These are phyloP conservation scores for Alternaria conjuncta DNA, from an alignment of 2,329 filamentous ascomycete species.

Conservation along the genomic window DNA sequence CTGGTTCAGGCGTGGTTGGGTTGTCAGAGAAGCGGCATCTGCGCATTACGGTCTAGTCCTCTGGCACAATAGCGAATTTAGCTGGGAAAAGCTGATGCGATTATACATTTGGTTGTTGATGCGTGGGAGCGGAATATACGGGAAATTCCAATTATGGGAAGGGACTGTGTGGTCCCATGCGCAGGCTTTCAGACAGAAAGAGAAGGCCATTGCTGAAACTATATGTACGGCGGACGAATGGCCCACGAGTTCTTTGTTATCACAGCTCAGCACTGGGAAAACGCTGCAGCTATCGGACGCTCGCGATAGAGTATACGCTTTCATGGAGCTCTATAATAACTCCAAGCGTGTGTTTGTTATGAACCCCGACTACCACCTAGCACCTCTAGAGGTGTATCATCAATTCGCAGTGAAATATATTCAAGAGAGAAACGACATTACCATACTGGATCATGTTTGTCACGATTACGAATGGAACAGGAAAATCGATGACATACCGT, in stretches of 20 bases:
- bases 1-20: slow-evolving; percentile 19
- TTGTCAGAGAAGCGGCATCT: slow-evolving; percentile 16
- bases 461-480: not conserved
- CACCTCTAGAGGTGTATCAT: not conserved
- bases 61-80: not conserved
- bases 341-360: not conserved
- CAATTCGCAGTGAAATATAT: not conserved
- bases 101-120: not conserved
- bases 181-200: not conserved
- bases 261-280: not conserved
- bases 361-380: not conserved
- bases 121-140: not conserved
- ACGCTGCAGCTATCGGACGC: not conserved
- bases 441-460: not conserved
- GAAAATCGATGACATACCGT: too few species aligned
- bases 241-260: not conserved
- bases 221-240: too few species aligned
- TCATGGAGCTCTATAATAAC: not conserved
- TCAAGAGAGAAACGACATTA: not conserved
- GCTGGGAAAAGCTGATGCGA: not conserved
- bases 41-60: not conserved
- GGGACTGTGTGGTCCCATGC: not conserved
- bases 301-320: not conserved
- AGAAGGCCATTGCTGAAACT: not conserved
- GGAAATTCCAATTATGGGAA: too few species aligned